Evolutionary conservation across 2,329 filamentous ascomycete genomes (phyloP), one percentile per base, ranked within the genome.

Genomic region (Ceratocystis variospora): DNA sequence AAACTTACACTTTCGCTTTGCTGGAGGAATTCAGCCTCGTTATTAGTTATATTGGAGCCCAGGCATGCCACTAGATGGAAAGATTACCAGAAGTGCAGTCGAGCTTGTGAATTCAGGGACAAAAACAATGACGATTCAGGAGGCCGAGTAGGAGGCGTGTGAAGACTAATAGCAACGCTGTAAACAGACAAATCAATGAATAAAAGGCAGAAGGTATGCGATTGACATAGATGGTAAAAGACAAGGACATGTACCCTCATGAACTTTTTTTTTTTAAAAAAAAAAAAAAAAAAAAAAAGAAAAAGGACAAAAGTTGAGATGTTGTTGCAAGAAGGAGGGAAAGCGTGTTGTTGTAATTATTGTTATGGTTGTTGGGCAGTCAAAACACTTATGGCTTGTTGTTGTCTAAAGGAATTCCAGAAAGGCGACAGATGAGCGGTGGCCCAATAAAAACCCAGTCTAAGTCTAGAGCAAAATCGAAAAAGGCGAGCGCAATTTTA

Each of bases 11-110:
- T 62, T 44, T 22, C 33, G 17, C 61, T 41, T 62, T 48, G 61
- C n/a, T 28, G 45, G 61, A 62, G 61, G 61, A 62, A 62, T 62
- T 62, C 61, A 19, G 61, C 61, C 61, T 62, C 61, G 31, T 28
- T 25, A 44, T 62, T 41, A 44, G 22, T 25, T 48, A 62, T 62
- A 33, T 46, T n/a, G 46, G 28, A n/a, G 22, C 41, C 22, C 41
- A 48, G 61, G 12, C 61, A 62, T 62, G 44, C 61, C 61, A 62
- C 48, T 28, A 15, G 15, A 64, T 33, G 6, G 22, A 28, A 53
- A 37, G 48, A 7, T 45, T 44, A 10, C n/a, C 19, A 63, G 45
- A 63, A 17, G 25, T 15, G 37, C n/a, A n/a, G 41, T 33, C 28
- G 33, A 44, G 17, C 37, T 53, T 53, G 48, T 22, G 48, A 15